Base-by-base conservation (phyloP, 208 protist species). In the Leptomonas pyrrhocoris region DNA sequence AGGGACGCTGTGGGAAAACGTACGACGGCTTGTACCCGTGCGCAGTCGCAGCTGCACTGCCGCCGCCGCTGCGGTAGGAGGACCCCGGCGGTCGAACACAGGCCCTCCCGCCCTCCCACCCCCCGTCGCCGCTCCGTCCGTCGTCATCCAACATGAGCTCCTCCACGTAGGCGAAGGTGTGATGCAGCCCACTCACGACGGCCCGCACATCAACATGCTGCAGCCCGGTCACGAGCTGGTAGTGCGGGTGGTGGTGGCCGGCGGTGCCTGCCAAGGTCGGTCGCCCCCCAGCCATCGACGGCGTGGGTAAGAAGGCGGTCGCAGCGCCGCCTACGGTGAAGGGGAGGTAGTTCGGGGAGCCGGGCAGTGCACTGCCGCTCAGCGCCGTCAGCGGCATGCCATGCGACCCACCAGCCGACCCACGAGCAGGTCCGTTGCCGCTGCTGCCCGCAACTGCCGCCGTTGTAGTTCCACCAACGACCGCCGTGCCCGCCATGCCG, bases 111-210 rank as follows among this genome's bases (percentile, higher is more conserved):
- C 34, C 34, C 3, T 9, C 34, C 34, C 3, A 3, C 34, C 34
- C 3, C 34, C 34, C 34, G 3, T 38, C 34, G 34, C 34, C 3
- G 3, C 34, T 38, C 9, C 7, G 34, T 38, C 7, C 16, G 43
- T 19, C 45, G 19, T 45, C 59, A 18, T 50, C 43, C 1, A 31
- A 43, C 13, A 49, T 45, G 23, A 90, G 48, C 51, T 90, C 90
- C 77, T 95, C 90, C 0, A 86, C 82, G 68, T 79, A 90, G 23
- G 81, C 82, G 74, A 94, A 94, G 49, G 86, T 90, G 75, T 95
- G 90, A 53, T 91, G 85, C 40, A 93, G 69, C n/a, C 90, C 90
- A 68, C 86, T 92, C 62, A 91, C 87, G 1, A 92, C 86, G 31
- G 75, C 79, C 15, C 62, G 74, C 45, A 95, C 86, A 65, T 92